Evolutionary conservation across 225 moss, liverwort and hornwort species (phyloP).

Genomic region (Climacium dendroides): DNA sequence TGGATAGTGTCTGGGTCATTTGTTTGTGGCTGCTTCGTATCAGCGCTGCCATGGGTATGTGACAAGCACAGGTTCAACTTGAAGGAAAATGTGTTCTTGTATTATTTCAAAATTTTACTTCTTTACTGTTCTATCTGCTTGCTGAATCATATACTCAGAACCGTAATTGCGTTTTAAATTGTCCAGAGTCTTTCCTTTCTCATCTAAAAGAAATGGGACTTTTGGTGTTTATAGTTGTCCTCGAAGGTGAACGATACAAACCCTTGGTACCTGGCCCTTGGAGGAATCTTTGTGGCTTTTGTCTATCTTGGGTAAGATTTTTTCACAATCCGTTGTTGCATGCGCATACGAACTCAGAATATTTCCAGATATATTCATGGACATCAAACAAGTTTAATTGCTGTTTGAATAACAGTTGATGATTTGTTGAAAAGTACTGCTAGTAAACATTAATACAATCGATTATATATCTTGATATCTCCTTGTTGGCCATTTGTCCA

Average conservation of each 20-base stretch:
- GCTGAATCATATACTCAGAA: background rate
- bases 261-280: conserved; percentile 14
- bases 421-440: background rate
- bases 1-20: conserved; percentile 27
- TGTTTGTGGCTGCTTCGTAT: conserved; percentile 23
- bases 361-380: background rate
- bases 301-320: conserved; percentile 34
- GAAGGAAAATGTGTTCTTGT: background rate
- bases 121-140: background rate
- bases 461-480: background rate
- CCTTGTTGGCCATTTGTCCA: background rate
- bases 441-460: background rate
- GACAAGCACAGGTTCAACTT: background rate
- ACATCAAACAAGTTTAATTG: background rate
- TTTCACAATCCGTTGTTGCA: background rate
- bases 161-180: background rate
- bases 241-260: background rate
- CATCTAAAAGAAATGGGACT: background rate
- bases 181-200: background rate
- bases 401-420: background rate
- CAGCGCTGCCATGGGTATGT: conserved; percentile 38
- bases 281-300: conserved; percentile 17
- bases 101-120: background rate
- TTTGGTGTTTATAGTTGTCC: background rate
- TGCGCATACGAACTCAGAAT: background rate